Conservation (phyloP, 2,329 filamentous ascomycete genomes). For the Purpureocillium lavendulum region DNA sequence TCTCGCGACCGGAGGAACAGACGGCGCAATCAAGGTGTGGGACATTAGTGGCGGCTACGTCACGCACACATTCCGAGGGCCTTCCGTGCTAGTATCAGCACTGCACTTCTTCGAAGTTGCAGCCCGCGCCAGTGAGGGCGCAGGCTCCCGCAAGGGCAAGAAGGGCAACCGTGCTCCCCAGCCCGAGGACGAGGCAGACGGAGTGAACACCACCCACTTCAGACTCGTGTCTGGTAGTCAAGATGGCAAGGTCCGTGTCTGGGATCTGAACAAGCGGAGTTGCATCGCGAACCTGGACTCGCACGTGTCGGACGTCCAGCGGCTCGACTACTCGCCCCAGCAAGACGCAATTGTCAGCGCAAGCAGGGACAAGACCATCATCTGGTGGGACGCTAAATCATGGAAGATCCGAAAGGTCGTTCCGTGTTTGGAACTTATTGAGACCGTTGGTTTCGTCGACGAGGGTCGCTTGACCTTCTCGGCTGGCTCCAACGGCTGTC, state of each 20-base stretch:
- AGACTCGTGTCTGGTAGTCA: conserved; percentile 85
- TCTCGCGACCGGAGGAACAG: conserved; percentile 84
- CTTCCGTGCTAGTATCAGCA: conserved; percentile 84
- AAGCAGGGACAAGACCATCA: conserved; percentile 87
- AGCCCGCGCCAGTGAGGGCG: conserved; percentile 23
- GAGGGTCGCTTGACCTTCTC: conserved; percentile 69
- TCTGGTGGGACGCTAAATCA: conserved; percentile 78
- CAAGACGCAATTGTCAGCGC: conserved; percentile 74
- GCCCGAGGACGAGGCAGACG: conserved; percentile 29
- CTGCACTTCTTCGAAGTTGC: conserved; percentile 82
- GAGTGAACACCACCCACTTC: conserved; percentile 49
- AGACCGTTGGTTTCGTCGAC: conserved; percentile 72
- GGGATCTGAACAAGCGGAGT: conserved; percentile 80
- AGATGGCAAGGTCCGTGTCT: conserved; percentile 85
- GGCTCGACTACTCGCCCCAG: conserved; percentile 68
- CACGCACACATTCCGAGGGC: conserved; percentile 91
- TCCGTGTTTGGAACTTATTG: conserved; percentile 77
- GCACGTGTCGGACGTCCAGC: conserved; percentile 90
- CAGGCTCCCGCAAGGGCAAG: conserved; percentile 23
- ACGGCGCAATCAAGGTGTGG: conserved; percentile 94
- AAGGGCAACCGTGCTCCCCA: conserved; percentile 17
- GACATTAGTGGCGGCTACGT: conserved; percentile 84
- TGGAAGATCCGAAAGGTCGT: conserved; percentile 80
- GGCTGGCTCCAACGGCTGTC: conserved; percentile 71
- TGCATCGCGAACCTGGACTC: conserved; percentile 74